Evolutionary conservation across 768 basidiomycete genomes (phyloP).

Genomic region (Pisolithus albus): DNA sequence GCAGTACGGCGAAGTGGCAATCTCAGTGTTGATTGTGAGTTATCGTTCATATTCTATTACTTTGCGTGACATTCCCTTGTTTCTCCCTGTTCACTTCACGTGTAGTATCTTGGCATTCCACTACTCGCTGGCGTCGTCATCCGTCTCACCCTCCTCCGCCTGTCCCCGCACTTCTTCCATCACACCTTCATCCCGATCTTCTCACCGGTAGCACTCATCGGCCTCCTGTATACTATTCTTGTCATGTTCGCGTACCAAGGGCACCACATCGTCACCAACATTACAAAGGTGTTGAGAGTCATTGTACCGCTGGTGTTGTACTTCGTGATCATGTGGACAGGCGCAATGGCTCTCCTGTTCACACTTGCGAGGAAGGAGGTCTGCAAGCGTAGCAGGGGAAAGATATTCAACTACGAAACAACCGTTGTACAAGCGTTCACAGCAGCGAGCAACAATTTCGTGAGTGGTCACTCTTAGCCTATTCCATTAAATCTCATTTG

Average conservation of each 20-base stretch:
- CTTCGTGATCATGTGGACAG: conserved; percentile 70
- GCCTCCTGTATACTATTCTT: conserved; percentile 75
- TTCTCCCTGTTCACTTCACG: neutral
- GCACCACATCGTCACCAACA: conserved; percentile 64
- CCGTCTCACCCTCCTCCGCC: conserved; percentile 44
- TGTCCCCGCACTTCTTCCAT: conserved; percentile 44
- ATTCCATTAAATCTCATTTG: neutral
- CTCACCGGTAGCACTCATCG: conserved; percentile 62
- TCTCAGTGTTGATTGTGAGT: conserved; percentile 66
- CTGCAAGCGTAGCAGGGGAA: neutral
- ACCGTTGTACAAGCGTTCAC: conserved; percentile 78
- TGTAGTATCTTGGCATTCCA: conserved; percentile 78
- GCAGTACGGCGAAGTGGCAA: conserved; percentile 51
- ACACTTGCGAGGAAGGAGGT: conserved; percentile 35
- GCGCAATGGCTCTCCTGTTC: conserved; percentile 52
- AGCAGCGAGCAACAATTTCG: conserved; percentile 73
- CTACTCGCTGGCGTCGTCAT: conserved; percentile 67
- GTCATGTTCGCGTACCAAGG: conserved; percentile 68
- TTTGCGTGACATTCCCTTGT: neutral
- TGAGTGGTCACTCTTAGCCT: conserved; percentile 24
- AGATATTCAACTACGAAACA: conserved; percentile 52
- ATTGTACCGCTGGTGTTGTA: conserved; percentile 78
- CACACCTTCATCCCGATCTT: conserved; percentile 61
- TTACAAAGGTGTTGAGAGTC: conserved; percentile 73
- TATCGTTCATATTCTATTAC: neutral